Percentiles rank a stretch among this genome's conserved stretches.
Evolutionary conservation across 2,329 filamentous ascomycete species (phyloP).

Genomic region (Colletotrichum paranaense): DNA sequence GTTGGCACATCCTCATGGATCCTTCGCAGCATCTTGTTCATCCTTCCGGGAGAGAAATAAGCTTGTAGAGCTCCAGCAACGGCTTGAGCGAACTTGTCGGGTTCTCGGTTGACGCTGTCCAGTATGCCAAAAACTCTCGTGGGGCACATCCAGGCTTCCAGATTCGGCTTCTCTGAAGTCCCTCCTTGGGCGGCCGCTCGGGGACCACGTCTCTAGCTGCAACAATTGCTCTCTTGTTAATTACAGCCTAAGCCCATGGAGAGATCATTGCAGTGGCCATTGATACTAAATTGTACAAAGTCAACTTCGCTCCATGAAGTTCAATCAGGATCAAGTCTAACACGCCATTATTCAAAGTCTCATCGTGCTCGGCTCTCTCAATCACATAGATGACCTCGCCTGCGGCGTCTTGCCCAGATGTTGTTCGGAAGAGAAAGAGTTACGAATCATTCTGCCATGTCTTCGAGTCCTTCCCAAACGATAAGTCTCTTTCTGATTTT

Average conservation of each 20-base stretch:
- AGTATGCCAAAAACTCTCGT: background rate
- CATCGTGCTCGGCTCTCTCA: background rate
- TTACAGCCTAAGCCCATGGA: background rate
- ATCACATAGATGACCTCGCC: background rate
- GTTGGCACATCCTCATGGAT: slow-evolving; percentile 1
- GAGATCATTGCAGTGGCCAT: background rate
- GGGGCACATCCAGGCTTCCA: background rate
- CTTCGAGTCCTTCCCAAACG: background rate
- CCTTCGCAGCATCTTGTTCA: background rate
- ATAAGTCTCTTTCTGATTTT: background rate
- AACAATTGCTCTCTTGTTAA: background rate
- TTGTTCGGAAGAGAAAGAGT: slow-evolving; percentile 4
- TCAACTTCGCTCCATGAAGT: background rate
- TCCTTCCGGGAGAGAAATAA: background rate
- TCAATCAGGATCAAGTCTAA: background rate
- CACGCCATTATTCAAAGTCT: background rate
- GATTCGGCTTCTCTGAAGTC: background rate
- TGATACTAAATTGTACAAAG: too few relatives aligned
- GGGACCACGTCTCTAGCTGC: background rate
- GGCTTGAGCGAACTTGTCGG: background rate
- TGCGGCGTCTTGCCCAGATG: background rate
- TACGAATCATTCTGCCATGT: background rate
- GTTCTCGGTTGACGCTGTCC: background rate
- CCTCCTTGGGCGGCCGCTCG: background rate
- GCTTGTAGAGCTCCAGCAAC: background rate